Conservation (phyloP, 2,329 filamentous ascomycete species). For the Neonectria ditissima region DNA sequence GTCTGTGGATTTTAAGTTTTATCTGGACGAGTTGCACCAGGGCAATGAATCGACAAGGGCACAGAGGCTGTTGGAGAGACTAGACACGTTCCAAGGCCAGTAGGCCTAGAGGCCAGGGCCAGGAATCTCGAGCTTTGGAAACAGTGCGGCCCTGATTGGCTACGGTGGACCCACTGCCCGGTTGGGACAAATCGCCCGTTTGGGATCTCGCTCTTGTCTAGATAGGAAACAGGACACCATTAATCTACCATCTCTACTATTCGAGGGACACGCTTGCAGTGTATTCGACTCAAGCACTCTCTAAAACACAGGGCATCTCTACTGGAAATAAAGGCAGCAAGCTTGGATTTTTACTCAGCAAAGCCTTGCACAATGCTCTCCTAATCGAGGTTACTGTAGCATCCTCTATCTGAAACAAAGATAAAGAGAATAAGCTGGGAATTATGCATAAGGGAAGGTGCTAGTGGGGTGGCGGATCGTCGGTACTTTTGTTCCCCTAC, state of each 20-base stretch:
- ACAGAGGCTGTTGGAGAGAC: not conserved
- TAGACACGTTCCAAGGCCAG: slow-evolving; percentile 1
- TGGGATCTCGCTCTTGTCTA: too few relatives aligned
- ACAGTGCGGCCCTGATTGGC: too few relatives aligned
- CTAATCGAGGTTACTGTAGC: not conserved
- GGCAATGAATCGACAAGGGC: slow-evolving; percentile 26
- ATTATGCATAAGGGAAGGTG: not conserved
- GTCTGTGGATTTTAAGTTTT: slow-evolving; percentile 46
- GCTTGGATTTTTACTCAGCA: not conserved
- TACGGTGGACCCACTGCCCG: too few relatives aligned
- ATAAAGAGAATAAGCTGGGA: not conserved
- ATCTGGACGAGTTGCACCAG: slow-evolving; percentile 28
- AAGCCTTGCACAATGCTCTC: not conserved
- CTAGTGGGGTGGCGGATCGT: not conserved
- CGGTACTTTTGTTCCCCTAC: not conserved
- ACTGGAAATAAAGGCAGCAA: not conserved
- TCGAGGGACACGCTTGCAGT: not conserved
- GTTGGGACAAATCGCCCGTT: too few relatives aligned
- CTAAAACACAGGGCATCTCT: too few relatives aligned
- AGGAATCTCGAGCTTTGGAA: too few relatives aligned
- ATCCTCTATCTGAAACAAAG: not conserved
- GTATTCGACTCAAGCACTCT: not conserved
- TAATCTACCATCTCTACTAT: too few relatives aligned
- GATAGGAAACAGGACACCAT: too few relatives aligned
- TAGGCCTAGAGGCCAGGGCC: too few relatives aligned